Evolutionary conservation across 331 rosid species (phyloP).

Genomic region (Pyrus hybrid): DNA sequence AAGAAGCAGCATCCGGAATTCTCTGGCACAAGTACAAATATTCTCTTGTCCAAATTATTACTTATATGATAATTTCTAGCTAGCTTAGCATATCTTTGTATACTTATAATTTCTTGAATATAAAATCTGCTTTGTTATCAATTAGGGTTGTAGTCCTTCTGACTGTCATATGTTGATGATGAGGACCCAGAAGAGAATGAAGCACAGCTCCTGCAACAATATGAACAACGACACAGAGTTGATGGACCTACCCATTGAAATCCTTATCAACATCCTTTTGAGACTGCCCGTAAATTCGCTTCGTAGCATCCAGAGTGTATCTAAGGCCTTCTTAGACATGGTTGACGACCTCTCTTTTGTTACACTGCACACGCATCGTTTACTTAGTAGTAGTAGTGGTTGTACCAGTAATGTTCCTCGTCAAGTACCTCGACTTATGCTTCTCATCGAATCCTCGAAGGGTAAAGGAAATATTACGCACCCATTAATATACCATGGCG

Average conservation of each 20-base stretch:
- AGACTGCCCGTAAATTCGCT: background rate
- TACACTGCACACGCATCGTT: background rate
- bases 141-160: background rate
- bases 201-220: background rate
- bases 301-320: background rate
- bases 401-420: background rate
- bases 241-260: background rate
- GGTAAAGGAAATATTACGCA: background rate
- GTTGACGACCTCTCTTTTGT: background rate
- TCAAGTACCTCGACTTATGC: background rate
- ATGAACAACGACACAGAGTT: background rate
- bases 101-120: no score
- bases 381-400: background rate
- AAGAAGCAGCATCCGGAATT: no score
- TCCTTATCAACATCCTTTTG: background rate
- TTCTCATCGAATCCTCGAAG: background rate
- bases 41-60: no score
- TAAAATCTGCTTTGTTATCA: background rate
- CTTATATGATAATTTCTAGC: no score
- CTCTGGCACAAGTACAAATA: no score
- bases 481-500: background rate
- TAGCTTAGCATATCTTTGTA: no score
- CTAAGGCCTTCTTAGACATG: background rate
- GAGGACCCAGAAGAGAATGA: background rate
- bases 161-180: background rate